Conservation (phyloP, 371 early-diverging fungal species). For the Circinella umbellata region DNA sequence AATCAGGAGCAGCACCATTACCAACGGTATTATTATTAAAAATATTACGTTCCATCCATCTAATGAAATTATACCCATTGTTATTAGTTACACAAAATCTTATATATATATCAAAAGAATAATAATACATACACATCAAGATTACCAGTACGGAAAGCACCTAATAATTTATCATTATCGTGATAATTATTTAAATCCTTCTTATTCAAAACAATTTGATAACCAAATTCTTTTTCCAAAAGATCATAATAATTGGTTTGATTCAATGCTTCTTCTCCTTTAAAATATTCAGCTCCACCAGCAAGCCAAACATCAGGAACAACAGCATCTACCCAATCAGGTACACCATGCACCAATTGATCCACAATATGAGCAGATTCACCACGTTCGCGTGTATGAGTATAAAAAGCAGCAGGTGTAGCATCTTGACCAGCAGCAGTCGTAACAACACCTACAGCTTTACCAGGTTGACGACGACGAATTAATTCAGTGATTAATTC, state of each 20-base stretch:
- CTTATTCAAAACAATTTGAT: conserved; percentile 63
- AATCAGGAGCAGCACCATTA: conserved; percentile 53
- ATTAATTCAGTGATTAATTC: conserved; percentile 73
- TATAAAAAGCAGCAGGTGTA: conserved; percentile 73
- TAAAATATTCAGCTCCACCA: conserved; percentile 69
- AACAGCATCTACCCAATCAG: conserved; percentile 43
- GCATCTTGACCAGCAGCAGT: conserved; percentile 74
- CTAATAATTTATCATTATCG: conserved; percentile 63
- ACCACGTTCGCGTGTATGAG: conserved; percentile 65
- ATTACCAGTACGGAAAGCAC: conserved; percentile 67
- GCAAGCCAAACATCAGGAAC: conserved; percentile 74
- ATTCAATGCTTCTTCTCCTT: conserved; percentile 54
- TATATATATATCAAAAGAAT: neutral
- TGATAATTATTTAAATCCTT: conserved; percentile 54
- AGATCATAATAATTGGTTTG: conserved; percentile 59
- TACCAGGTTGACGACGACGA: conserved; percentile 71
- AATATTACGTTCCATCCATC: conserved; percentile 74
- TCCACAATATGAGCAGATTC: conserved; percentile 63
- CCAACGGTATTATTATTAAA: conserved; percentile 58
- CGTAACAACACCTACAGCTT: conserved; percentile 74
- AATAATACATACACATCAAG: conserved; percentile 58
- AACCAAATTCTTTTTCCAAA: conserved; percentile 53
- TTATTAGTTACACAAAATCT: too few relatives aligned
- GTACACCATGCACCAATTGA: conserved; percentile 66
- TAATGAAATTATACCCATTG: too few relatives aligned